Base-by-base conservation (phyloP, 2,329 filamentous ascomycete species). In the Pestalotiopsis sp. region DNA sequence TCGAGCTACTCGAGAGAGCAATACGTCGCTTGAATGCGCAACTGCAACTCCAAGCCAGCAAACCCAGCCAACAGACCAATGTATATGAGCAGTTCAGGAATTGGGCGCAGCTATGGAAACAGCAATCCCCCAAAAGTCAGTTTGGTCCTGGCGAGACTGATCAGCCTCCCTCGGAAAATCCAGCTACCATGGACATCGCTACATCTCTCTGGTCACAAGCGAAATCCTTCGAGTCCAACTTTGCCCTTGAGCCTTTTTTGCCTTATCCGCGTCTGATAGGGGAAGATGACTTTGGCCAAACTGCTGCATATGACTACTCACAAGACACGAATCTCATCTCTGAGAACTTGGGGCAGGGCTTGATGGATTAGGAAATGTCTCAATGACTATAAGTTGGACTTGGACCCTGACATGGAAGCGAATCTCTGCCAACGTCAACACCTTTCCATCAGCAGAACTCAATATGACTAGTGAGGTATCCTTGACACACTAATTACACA, bases 31-130 rank as follows among this genome's bases (percentile, higher is more conserved):
- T 58, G 55, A 13, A 58, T 58, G 13, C 13, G 6, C 55, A 58
- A 3, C n/a, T 30, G 13, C 13, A 22, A 22, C 11, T 30, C 7
- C 55, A 58, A 3, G 55, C 3, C 7, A 22, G 20, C 3, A 30
- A 58, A 6, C n/a, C 26, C 20, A 58, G 4, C 14, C 20, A 58
- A 24, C 55, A 58, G n/a, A 22, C 26, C 6, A 14, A 13, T 10
- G 55, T 10, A 24, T 58, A 58, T 2, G 55, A 58, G 7, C 55
- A 58, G 55, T 58, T 58, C 55, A 58, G 24, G 26, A 58, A 30
- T 58, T 58, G 55, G 55, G 55, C 55, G 26, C 55, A 58, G n/a
- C n/a, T 58, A n/a, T 58, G 55, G 55, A 58, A 58, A 22, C 55
- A 58, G 55, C 55, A 58, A 13, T 58, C 55, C n/a, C 55, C 55